Evolutionary conservation across 768 basidiomycete species (phyloP).

Genomic region (Mycena rosella): DNA sequence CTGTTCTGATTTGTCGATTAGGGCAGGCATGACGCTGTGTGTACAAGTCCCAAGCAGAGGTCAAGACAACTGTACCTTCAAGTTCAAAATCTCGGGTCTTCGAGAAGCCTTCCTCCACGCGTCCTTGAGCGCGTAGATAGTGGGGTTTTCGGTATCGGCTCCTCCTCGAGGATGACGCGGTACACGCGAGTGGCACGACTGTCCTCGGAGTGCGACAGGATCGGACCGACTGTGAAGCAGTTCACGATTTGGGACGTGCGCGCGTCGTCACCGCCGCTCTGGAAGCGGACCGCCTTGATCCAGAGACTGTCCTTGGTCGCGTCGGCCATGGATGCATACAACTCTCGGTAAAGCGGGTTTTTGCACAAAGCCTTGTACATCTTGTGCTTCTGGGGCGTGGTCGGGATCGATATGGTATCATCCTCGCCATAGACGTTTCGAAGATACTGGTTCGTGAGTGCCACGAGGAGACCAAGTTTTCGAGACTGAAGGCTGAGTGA

Average conservation of each 20-base stretch:
- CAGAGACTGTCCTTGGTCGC: conserved; percentile 15
- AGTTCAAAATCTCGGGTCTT: conserved; percentile 15
- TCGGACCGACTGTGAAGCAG: conserved; percentile 15
- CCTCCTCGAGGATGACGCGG: conserved; percentile 28
- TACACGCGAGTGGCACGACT: conserved; percentile 27
- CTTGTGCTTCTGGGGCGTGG: background rate
- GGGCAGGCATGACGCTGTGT: no score
- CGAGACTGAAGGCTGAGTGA: no score
- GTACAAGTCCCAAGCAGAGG: no score
- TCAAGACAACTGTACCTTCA: no score
- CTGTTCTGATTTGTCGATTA: background rate
- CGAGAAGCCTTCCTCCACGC: conserved; percentile 21
- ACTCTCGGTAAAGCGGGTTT: background rate
- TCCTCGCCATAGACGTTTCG: conserved; percentile 20
- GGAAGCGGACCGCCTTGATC: conserved; percentile 14
- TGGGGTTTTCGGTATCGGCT: background rate
- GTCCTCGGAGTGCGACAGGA: background rate
- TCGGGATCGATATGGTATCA: conserved; percentile 20
- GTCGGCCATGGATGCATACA: background rate
- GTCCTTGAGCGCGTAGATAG: conserved; percentile 30
- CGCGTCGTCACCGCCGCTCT: background rate
- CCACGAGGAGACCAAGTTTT: no score
- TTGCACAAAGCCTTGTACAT: background rate
- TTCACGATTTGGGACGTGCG: background rate
- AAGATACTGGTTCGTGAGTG: no score